Percentiles rank a stretch among this genome's conserved stretches.
phyloP scores from a whole-genome alignment of 148 eudicot genomes.

The Rheum nobile region DNA sequence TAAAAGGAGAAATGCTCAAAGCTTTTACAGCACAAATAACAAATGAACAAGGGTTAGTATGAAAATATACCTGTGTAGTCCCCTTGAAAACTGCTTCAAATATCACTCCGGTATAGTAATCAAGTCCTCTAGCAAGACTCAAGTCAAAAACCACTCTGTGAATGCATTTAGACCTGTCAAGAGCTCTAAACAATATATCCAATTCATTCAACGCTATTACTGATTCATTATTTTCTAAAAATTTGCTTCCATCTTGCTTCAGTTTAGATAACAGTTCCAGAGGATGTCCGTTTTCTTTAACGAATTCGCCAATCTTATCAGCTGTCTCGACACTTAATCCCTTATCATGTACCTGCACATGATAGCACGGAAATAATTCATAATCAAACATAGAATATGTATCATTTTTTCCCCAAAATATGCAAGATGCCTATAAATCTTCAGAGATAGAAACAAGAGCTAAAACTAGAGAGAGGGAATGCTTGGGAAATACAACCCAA shows the following conservation, averaged over 20 bases:
- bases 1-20: not conserved
- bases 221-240: constrained; percentile 51
- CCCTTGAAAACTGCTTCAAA: constrained; percentile 94
- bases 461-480: not conserved
- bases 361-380: not conserved
- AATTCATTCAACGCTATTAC: constrained; percentile 58
- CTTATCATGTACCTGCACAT: constrained; percentile 87
- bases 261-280: constrained; percentile 62
- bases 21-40: not conserved
- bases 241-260: constrained; percentile 55
- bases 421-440: not conserved
- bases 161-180: constrained; percentile 55
- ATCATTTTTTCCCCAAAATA: not conserved
- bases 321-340: constrained; percentile 68
- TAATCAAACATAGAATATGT: not conserved
- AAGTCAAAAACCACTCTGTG: constrained; percentile 79
- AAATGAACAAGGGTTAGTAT: not conserved
- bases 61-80: constrained; percentile 55
- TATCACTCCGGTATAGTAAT: constrained; percentile 94
- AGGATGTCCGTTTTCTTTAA: constrained; percentile 70
- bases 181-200: constrained; percentile 67
- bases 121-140: constrained; percentile 98
- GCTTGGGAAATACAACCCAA: not conserved
- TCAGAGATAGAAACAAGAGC: not conserved
- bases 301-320: constrained; percentile 70